Evolutionary conservation across 202 grass and related monocot genomes (phyloP), one percentile per base, ranked within the genome.

Genomic region (Sporobolus alterniflorus): DNA sequence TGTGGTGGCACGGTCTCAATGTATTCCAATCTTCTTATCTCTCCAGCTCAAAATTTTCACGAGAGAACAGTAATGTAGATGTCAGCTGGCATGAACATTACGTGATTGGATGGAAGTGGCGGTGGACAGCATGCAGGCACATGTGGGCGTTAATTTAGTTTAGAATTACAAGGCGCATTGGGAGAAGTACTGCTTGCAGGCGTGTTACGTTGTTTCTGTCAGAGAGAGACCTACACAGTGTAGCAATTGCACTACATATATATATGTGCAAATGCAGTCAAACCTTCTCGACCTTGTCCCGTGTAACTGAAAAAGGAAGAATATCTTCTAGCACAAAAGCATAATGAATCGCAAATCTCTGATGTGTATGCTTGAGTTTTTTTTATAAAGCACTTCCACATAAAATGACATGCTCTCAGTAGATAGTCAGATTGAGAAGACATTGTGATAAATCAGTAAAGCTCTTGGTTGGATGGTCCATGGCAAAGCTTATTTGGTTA

Each of bases 141-240:
- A 82, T 60, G 69, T 75, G 61, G 42, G 83, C n/a, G n/a, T 74
- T 79, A 83, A 70, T 79, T 82, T 73, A 49, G 71, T 89, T 93
- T 90, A 83, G 83, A 84, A 85, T 83, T 88, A 84, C 84, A 90
- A 91, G 90, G 73, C 71, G 74, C 88, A 89, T 94, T 85, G 94
- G 90, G 80, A 79, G 32, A 79, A 73, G 75, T 78, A 90, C 69
- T 69, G 71, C 48, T 48, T 69, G 70, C 71, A 64, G 17, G 25
- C 20, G 49, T 48, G 40, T 68, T 47, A 31, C 64, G 55, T 64
- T 75, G 66, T 86, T 67, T 77, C 69, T 48, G 7, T 67, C 41
- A 77, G 66, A 67, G 29, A 89, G 67, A 49, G 49, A 12, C 48
- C 33, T 52, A 33, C 36, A 39, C 67, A 46, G 9, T 46, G 40